These are phyloP conservation scores for Neopestalotiopsis clavispora DNA, from an alignment of 2,329 filamentous ascomycete genomes.

Conservation along the genomic window DNA sequence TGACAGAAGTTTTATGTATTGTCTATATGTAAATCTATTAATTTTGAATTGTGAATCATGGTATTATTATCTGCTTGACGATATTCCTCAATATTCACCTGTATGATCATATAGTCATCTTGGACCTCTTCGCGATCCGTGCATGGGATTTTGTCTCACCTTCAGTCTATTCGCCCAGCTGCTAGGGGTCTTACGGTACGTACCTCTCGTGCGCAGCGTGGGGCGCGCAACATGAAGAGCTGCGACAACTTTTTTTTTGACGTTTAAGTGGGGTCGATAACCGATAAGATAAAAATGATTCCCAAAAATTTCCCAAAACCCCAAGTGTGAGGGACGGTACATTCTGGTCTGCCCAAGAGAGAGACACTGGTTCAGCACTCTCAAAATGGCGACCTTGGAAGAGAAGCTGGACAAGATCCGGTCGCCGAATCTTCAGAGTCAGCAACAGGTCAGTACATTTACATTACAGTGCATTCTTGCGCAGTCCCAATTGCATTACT, in stretches of 20 bases:
- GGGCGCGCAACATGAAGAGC: neutral
- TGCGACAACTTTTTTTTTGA: slow-evolving; percentile 4
- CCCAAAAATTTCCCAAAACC: slow-evolving; percentile 30
- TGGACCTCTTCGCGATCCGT: neutral
- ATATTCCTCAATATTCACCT: too few relatives aligned
- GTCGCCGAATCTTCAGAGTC: slow-evolving; percentile 93
- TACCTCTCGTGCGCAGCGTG: neutral
- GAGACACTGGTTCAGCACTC: slow-evolving; percentile 24
- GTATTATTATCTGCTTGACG: too few relatives aligned
- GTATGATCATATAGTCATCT: too few relatives aligned
- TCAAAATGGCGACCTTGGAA: slow-evolving; percentile 64
- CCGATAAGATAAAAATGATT: slow-evolving; percentile 16
- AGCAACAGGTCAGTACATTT: slow-evolving; percentile 75
- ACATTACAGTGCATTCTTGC: slow-evolving; percentile 1
- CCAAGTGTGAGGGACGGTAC: slow-evolving; percentile 6
- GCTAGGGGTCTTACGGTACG: neutral
- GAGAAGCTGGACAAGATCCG: slow-evolving; percentile 98
- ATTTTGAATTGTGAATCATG: too few relatives aligned
- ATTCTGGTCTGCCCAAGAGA: slow-evolving; percentile 11
- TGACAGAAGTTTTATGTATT: too few relatives aligned
- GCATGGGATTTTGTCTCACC: neutral
- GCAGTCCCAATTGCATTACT: slow-evolving; percentile 3
- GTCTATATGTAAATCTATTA: too few relatives aligned
- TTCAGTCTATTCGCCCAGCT: too few relatives aligned
- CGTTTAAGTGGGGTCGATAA: slow-evolving; percentile 29